Evolutionary conservation across 805 yeast species (phyloP).

Genomic region (Peterozyma xylosa): DNA sequence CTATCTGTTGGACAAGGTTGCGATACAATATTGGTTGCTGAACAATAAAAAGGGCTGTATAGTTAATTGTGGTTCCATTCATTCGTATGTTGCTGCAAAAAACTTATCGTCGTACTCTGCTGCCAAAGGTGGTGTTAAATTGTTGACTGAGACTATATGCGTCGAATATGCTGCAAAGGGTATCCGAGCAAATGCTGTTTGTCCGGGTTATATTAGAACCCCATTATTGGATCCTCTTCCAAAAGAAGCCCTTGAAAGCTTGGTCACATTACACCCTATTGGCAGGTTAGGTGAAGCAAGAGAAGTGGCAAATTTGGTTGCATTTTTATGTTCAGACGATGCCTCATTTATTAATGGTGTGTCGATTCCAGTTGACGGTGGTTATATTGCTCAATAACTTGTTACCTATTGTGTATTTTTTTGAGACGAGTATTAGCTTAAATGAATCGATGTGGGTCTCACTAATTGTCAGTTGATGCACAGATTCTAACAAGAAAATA

Average conservation of each 20-base stretch:
- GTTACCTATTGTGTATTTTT: no score
- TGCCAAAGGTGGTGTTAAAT: no score
- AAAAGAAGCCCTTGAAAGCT: slow-evolving; percentile 4
- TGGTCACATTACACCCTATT: slow-evolving; percentile 10
- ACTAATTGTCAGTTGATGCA: no score
- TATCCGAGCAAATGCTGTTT: slow-evolving; percentile 7
- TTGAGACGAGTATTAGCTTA: no score
- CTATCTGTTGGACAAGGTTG: slow-evolving; percentile 11
- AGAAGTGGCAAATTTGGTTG: slow-evolving; percentile 13
- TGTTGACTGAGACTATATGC: slow-evolving; percentile 4
- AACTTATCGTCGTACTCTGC: no score
- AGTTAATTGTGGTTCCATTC: no score
- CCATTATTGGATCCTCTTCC: not conserved
- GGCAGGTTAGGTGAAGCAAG: slow-evolving; percentile 13
- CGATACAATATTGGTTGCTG: slow-evolving; percentile 5
- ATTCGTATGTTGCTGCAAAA: no score
- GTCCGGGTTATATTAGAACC: slow-evolving; percentile 7
- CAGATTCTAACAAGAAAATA: no score
- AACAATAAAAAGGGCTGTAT: slow-evolving; percentile 2
- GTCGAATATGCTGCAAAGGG: slow-evolving; percentile 5
- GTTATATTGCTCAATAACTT: slow-evolving; percentile 8
- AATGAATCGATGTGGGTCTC: no score
- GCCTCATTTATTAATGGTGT: slow-evolving; percentile 10
- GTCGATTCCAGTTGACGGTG: slow-evolving; percentile 31
- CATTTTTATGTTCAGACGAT: slow-evolving; percentile 14